Base-by-base conservation (phyloP, 2,329 filamentous ascomycete genomes). In the Colletotrichum higginsianum region DNA sequence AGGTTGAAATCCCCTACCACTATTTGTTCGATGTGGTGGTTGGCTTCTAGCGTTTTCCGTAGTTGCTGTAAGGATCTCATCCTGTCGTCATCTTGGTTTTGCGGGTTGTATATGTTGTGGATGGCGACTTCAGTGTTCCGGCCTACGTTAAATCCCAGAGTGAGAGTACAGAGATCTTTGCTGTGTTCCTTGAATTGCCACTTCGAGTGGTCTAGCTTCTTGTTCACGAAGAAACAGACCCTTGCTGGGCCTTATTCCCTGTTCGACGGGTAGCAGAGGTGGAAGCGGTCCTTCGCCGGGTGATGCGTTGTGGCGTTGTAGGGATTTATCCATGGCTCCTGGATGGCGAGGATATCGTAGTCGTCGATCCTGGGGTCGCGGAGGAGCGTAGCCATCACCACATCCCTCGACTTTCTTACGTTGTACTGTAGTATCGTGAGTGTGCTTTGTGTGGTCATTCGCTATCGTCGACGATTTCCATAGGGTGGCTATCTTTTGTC, bases 381-480 rank as follows among this genome's bases (percentile, higher is more conserved):
- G 16, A 67, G 65, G 11, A 67, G 65, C 23, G 49, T 61, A 23
- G 56, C 64, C 13, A 67, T 61, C 2, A 67, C 56, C 0, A 38
- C 18, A 21, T 67, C 64, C 12, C 50, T 67, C 9, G n/a, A 67
- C 30, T 67, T 67, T 55, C 47, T 67, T 40, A 67, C 38, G 47
- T 67, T 67, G 13, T 67, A 67, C 47, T 50, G 21, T 50, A 50
- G 47, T 50, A 26, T 50, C 13, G 47, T 50, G 2, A 50, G 47
- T 50, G 21, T 50, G 21, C 23, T n/a, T 50, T 50, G 21, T 50
- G n/a, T n/a, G 5, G 11, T 50, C n/a, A 50, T 50, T 50, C n/a
- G 47, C 47, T 50, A 15, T 50, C 21, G 21, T 50, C 47, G 9
- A 50, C 47, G 21, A 50, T 50, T 16, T 50, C 47, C 21, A 50